Evolutionary conservation across 139 green algal genomes (phyloP).

Genomic region (Tetradesmus lagerheimii): DNA sequence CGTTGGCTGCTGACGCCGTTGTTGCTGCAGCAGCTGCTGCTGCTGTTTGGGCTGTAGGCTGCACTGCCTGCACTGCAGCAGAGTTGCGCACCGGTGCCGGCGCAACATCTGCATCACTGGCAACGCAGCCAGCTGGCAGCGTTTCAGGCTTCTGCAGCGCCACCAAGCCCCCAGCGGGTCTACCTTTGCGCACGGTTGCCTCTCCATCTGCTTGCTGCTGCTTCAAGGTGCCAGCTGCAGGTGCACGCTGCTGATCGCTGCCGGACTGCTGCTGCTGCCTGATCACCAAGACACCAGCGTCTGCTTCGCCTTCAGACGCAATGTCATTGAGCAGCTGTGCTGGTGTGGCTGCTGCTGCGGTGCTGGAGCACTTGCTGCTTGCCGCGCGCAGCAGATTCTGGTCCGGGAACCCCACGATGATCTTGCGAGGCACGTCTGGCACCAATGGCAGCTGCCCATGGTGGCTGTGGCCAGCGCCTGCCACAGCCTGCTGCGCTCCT

Average conservation of each 20-base stretch:
- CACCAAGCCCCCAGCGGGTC: neutral
- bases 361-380: neutral
- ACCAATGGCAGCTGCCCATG: neutral
- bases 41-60: neutral
- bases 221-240: neutral
- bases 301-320: neutral
- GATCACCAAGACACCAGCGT: neutral
- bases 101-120: neutral
- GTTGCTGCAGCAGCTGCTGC: slow-evolving; percentile 2
- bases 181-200: neutral
- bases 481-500: neutral
- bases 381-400: neutral
- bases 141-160: neutral
- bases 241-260: neutral
- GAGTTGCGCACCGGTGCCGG: too few relatives aligned
- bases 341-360: neutral
- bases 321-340: neutral
- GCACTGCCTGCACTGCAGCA: neutral
- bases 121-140: neutral
- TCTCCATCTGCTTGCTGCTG: neutral
- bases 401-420: slow-evolving; percentile 44
- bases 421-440: slow-evolving; percentile 33
- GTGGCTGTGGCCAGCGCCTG: neutral
- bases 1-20: neutral
- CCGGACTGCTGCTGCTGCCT: neutral